Conservation (phyloP, 2,329 filamentous ascomycete species). For the Cladosporium austrohemisphaericum region DNA sequence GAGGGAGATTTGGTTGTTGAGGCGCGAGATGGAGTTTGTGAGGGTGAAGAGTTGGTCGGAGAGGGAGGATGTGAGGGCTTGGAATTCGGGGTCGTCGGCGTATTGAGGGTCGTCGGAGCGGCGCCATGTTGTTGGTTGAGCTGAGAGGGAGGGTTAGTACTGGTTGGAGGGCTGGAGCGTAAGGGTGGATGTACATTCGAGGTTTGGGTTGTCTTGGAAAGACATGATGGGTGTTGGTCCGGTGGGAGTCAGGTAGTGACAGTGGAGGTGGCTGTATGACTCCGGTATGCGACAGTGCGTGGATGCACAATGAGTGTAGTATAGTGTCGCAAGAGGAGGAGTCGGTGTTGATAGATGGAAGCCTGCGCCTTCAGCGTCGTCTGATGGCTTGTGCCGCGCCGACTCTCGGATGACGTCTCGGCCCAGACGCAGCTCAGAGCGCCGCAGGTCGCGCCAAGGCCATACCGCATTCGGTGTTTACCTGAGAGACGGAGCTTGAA, state of each 20-base stretch:
- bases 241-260: no score
- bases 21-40: conserved; percentile 79
- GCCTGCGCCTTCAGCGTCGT: no score
- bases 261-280: no score
- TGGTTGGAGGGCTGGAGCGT: neutral
- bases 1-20: conserved; percentile 78
- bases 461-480: conserved; percentile 14
- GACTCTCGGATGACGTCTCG: conserved; percentile 4
- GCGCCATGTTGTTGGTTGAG: conserved; percentile 66
- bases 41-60: conserved; percentile 87
- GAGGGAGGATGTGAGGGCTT: conserved; percentile 73
- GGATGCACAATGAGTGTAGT: no score
- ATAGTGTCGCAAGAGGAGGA: no score
- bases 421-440: no score
- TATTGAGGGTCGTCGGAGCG: conserved; percentile 71
- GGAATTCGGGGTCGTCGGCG: conserved; percentile 88
- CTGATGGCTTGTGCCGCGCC: conserved; percentile 6
- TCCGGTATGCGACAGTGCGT: no score
- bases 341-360: neutral
- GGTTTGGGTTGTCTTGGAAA: conserved; percentile 22
- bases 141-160: conserved; percentile 15
- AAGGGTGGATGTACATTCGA: conserved; percentile 21
- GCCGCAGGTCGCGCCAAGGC: neutral
- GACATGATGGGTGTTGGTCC: conserved; percentile 18
- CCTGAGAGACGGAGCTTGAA: conserved; percentile 8